Base-by-base conservation (phyloP, 148 eudicot genomes). In the Rhododendron vialii region DNA sequence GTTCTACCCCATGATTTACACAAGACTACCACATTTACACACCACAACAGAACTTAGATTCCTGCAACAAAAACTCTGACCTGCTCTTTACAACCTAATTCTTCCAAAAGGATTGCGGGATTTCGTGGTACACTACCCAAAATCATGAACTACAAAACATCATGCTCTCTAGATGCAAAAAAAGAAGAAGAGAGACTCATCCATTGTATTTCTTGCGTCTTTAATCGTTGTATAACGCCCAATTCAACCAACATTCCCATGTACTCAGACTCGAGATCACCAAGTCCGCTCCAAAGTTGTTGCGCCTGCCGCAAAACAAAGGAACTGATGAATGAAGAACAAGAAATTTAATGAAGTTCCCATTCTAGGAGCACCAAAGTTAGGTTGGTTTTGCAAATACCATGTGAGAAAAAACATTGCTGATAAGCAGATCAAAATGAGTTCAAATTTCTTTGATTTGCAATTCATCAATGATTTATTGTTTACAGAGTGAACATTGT, bases 261-360 rank as follows among this genome's bases (percentile, higher is more conserved):
- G 2, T 85, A 80, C 78, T 80, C 67, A 10, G 5, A 82, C 84
- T 80, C 67, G 33, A 26, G 3, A 20, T 65, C 45, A 12, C 65
- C 87, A 10, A 80, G 87, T 69, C 80, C 87, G 10, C 45, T 63
- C 82, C 84, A 67, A 45, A 85, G 78, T 80, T 22, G 77, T 18
- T 79, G 30, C 26, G 45, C 83, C 87, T 85, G 83, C 59, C 61
- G 24, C 76, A 57, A 57, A 57, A 57, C 63, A 57, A 20, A 59
- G 67, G 22, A 20, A 59, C 26, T 5, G 67, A 6, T n/a, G 12
- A 51, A 33, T 50, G 41, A 26, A 48, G 13, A 26, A 80, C 36
- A 80, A 30, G 61, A 50, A 50, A 30, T 28, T 4, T 28, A 14
- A 26, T 6, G 9, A 26, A 26, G 36, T 24, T 63, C n/a, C 24